These are phyloP conservation scores for Xylariaceae sp. DNA, from an alignment of 2,329 filamentous ascomycete species.

Conservation along the genomic window DNA sequence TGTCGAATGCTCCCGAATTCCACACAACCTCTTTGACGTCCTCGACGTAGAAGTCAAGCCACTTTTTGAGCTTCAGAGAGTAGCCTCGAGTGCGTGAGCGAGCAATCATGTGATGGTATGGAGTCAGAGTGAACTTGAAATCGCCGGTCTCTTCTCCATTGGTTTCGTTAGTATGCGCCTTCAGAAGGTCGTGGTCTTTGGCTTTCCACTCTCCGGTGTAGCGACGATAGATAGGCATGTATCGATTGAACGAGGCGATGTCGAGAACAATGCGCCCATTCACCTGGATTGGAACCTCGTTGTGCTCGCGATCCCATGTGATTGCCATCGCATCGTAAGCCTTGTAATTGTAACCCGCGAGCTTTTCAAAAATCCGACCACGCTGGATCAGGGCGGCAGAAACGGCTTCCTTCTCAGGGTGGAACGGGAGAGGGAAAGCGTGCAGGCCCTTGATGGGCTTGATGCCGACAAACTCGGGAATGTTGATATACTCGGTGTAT, in stretches of 20 bases:
- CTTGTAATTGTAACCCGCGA: constrained; percentile 47
- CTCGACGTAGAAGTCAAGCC: constrained; percentile 45
- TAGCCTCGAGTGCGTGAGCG: constrained; percentile 28
- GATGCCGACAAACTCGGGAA: constrained; percentile 43
- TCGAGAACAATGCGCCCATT: constrained; percentile 38
- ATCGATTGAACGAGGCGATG: constrained; percentile 36
- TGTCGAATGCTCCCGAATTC: constrained; percentile 44
- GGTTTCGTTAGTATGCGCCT: constrained; percentile 12
- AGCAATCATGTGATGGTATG: constrained; percentile 34
- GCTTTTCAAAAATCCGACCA: constrained; percentile 42
- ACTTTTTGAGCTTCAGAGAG: constrained; percentile 17
- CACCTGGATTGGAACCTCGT: constrained; percentile 31
- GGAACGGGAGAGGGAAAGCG: constrained; percentile 42
- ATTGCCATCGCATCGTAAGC: constrained; percentile 36
- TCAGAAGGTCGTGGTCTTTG: constrained; percentile 31
- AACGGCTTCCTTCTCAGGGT: constrained; percentile 37
- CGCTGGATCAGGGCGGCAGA: constrained; percentile 34
- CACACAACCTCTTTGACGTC: constrained; percentile 42
- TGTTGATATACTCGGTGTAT: constrained; percentile 31
- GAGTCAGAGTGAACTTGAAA: constrained; percentile 18
- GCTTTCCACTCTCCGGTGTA: constrained; percentile 32
- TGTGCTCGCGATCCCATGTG: constrained; percentile 32
- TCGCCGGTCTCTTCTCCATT: background rate
- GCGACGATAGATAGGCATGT: constrained; percentile 30
- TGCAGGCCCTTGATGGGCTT: constrained; percentile 40